Evolutionary conservation across 2,329 filamentous ascomycete genomes (phyloP), one percentile per base, ranked within the genome.

Genomic region (Diplodia scrobiculata): DNA sequence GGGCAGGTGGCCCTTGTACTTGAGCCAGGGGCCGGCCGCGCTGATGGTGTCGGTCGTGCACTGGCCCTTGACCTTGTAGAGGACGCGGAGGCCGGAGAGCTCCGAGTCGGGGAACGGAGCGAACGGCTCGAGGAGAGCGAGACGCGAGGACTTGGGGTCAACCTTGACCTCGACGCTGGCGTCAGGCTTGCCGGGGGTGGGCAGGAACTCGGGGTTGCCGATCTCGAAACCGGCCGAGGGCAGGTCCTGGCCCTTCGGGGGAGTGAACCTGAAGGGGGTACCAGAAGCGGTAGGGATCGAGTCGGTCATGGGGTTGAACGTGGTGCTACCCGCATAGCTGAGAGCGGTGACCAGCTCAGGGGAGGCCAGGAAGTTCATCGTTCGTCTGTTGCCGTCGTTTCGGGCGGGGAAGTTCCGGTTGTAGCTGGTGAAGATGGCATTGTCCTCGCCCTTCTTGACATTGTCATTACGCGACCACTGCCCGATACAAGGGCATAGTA

Each of bases 1-100:
- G 78, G 95, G 92, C 69, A 99, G 87, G 79, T 99, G 95, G 69
- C 95, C 95, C 84, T 98, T 98, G 87, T 98, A 99, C 81, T 98
- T 98, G 71, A 99, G 87, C 94, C 94, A 98, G 17, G 94, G 94
- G 5, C 94, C 94, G 0, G 94, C 94, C 38, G 94, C 94, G 45
- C 93, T 98, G 79, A 99, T 99, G 72, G 95, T 98, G 80, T 99
- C 95, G 51, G 95, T 99, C 66, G 95, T 99, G 84, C 95, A 99
- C 82, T 99, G 97, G 70, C 95, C 95, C 69, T 93, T 90, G 70
- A 98, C 90, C 82, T 98, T 98, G 84, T 96, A 94, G 17, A 99
- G 89, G 19, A 99, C 92, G 62, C 88, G 88, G 55, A 99, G 86
- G 32, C 86, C 88, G 50, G 84, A 82, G 34, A 98, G 85, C 64